A percentile compares a stretch with the other conserved stretches of the same genome.
These are phyloP conservation scores for Mortierella sp. DNA, from an alignment of 371 early-diverging fungal genomes.

Conservation along the genomic window DNA sequence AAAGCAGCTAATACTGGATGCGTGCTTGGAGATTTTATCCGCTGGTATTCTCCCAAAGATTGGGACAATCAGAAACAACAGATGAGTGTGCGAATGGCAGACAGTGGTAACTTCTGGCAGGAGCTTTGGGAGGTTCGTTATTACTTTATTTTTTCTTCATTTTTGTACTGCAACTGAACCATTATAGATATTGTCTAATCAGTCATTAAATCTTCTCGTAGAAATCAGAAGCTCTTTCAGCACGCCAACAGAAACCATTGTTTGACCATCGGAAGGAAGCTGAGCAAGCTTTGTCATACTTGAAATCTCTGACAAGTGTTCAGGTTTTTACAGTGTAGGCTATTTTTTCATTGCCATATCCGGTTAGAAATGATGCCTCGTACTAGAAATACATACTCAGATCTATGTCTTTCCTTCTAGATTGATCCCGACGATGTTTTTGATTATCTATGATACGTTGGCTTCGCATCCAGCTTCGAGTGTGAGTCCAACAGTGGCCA, in stretches of 20 bases:
- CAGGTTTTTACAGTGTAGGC: constrained; percentile 75
- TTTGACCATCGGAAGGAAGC: constrained; percentile 80
- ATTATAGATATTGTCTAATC: neutral
- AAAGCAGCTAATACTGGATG: constrained; percentile 72
- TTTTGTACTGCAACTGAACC: neutral
- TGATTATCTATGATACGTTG: constrained; percentile 83
- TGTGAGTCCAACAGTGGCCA: constrained; percentile 59
- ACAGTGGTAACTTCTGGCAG: constrained; percentile 87
- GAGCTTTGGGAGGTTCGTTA: constrained; percentile 80
- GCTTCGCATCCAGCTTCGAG: constrained; percentile 70
- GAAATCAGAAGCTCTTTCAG: constrained; percentile 75
- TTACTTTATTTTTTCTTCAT: neutral
- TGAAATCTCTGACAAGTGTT: constrained; percentile 74
- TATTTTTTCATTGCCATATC: neutral
- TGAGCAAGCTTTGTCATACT: constrained; percentile 67
- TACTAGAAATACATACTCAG: neutral
- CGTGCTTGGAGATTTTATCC: constrained; percentile 86
- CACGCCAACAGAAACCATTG: constrained; percentile 78
- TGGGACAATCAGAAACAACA: constrained; percentile 67
- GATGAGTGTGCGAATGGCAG: constrained; percentile 85
- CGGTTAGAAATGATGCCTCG: no score
- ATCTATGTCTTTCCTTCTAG: constrained; percentile 33
- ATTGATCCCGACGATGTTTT: constrained; percentile 78
- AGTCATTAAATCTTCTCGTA: constrained; percentile 12
- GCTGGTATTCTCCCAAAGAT: constrained; percentile 96